Evolutionary conservation across 768 basidiomycete genomes (phyloP).

Genomic region (Phylloporus sp.): DNA sequence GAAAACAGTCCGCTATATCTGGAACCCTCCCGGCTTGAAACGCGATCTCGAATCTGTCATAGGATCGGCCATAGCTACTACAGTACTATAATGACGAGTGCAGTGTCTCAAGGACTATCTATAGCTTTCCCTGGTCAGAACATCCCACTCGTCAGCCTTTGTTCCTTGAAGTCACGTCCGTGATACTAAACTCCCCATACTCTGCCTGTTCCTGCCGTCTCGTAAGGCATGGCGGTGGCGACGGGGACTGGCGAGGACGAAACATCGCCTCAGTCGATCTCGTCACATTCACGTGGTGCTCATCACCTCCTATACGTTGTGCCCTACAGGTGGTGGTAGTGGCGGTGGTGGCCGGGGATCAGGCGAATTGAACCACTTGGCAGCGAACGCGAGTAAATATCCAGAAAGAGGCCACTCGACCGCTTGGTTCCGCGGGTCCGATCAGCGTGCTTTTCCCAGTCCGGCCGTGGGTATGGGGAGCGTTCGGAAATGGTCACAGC

Average conservation of each 20-base stretch:
- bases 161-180: slow-evolving; percentile 18
- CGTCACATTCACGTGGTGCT: not conserved
- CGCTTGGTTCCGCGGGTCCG: not conserved
- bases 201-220: slow-evolving; percentile 23
- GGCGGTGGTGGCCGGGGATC: not conserved
- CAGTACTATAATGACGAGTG: too few species aligned
- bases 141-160: slow-evolving; percentile 2
- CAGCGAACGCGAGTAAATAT: not conserved
- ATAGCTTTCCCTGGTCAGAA: too few species aligned
- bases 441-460: not conserved
- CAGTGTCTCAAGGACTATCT: too few species aligned
- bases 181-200: slow-evolving; percentile 32
- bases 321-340: not conserved
- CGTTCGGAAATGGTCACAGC: too few species aligned
- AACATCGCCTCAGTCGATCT: slow-evolving; percentile 5
- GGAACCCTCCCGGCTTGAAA: not conserved
- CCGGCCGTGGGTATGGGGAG: too few species aligned
- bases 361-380: slow-evolving; percentile 5
- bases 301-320: not conserved
- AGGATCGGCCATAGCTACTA: too few species aligned
- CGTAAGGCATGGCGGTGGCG: slow-evolving; percentile 41
- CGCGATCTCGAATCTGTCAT: too few species aligned
- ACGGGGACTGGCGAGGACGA: slow-evolving; percentile 36
- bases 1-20: not conserved
- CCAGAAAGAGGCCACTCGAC: not conserved